phyloP scores from a whole-genome alignment of 495 filamentous ascomycete genomes.

The Sphaerosporella brunnea region DNA sequence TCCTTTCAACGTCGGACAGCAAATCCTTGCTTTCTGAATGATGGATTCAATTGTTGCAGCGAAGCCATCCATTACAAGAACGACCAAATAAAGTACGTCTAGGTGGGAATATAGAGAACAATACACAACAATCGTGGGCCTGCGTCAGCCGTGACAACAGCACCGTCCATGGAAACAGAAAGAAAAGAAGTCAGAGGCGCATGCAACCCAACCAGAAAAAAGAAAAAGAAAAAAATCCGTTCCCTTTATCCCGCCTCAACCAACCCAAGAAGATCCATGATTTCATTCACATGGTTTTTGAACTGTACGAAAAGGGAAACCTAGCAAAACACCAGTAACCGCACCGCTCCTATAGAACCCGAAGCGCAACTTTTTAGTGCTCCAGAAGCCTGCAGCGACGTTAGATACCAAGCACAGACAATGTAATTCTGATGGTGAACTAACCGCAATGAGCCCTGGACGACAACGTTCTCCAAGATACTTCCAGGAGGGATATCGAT shows the following conservation, averaged over 20 bases:
- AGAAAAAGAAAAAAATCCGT: not conserved
- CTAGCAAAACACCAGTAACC: not conserved
- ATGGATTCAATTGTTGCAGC: not conserved
- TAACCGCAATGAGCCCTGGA: conserved; percentile 81
- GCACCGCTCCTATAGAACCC: not conserved
- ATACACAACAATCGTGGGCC: not conserved
- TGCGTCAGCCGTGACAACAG: no score
- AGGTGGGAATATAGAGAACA: not conserved
- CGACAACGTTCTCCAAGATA: conserved; percentile 95
- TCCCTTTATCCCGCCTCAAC: not conserved
- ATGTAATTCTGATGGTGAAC: not conserved
- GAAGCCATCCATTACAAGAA: not conserved
- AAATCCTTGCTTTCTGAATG: not conserved
- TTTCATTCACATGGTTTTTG: not conserved
- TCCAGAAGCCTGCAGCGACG: conserved; percentile 15
- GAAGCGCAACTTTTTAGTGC: conserved; percentile 8
- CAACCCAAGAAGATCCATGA: not conserved
- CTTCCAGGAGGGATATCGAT: conserved; percentile 96
- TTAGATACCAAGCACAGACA: conserved; percentile 3
- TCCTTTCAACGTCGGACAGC: not conserved
- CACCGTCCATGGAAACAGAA: not conserved
- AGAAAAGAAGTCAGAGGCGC: not conserved
- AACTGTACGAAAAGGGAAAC: not conserved
- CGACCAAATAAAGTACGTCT: not conserved
- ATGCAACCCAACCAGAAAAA: not conserved